phyloP scores from a whole-genome alignment of 495 filamentous ascomycete genomes.

The Apodospora peruviana region DNA sequence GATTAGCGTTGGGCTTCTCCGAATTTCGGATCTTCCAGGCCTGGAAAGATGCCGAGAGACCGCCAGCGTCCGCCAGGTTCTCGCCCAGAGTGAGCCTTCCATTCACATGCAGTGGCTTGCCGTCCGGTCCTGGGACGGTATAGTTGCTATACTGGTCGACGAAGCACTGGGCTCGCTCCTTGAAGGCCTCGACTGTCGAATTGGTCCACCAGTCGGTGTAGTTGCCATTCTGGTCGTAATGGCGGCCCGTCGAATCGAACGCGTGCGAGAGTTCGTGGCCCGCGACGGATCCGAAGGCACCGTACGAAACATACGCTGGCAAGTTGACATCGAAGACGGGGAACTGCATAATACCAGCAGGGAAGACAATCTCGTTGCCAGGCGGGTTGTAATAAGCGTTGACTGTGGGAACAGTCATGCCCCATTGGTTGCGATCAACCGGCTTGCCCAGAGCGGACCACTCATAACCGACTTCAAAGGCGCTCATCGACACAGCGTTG shows the following conservation, averaged over 20 bases:
- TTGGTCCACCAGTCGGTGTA: constrained; percentile 69
- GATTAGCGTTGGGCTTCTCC: constrained; percentile 14
- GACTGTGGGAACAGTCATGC: not conserved
- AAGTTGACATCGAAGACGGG: not conserved
- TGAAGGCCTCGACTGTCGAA: constrained; percentile 49
- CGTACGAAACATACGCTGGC: not conserved
- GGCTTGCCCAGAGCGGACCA: not conserved
- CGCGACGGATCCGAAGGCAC: not conserved
- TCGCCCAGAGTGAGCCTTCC: constrained; percentile 64
- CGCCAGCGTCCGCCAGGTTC: constrained; percentile 74
- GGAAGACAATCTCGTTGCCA: not conserved
- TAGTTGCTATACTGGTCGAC: constrained; percentile 61
- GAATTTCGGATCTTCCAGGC: constrained; percentile 55
- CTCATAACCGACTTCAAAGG: not conserved
- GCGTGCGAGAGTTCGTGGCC: constrained; percentile 66
- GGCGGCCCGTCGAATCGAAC: constrained; percentile 64
- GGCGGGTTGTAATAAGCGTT: not conserved
- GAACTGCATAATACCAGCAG: not conserved
- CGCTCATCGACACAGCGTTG: not conserved
- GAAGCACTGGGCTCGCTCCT: constrained; percentile 60
- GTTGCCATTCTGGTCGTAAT: constrained; percentile 63
- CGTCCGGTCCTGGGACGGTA: constrained; percentile 24
- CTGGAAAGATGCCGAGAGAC: constrained; percentile 57
- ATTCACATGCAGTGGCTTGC: constrained; percentile 59
- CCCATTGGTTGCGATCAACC: not conserved